phyloP scores from a whole-genome alignment of 768 basidiomycete species.

The Aureoboletus auriporus region DNA sequence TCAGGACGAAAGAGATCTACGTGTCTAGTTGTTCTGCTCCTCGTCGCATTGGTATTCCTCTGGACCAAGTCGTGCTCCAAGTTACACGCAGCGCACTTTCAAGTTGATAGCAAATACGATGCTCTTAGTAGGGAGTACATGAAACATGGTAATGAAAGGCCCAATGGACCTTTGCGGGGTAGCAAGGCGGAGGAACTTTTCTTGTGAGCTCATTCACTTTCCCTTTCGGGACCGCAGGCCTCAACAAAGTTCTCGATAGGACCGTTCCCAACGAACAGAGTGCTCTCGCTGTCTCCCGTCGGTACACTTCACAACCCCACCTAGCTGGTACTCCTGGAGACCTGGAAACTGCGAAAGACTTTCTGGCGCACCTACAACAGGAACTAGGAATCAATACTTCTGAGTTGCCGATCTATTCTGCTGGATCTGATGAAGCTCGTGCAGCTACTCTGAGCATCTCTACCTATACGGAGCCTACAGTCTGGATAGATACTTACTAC shows the following conservation, averaged over 20 bases:
- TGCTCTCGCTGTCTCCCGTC: slow-evolving; percentile 48
- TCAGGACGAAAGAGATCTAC: slow-evolving; percentile 11
- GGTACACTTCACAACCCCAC: slow-evolving; percentile 53
- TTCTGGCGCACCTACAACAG: slow-evolving; percentile 48
- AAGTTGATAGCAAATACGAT: slow-evolving; percentile 12
- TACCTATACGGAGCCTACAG: slow-evolving; percentile 36
- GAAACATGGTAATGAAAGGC: slow-evolving; percentile 10
- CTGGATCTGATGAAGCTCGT: slow-evolving; percentile 53
- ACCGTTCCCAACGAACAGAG: slow-evolving; percentile 48
- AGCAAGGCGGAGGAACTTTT: slow-evolving; percentile 42
- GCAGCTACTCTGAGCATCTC: slow-evolving; percentile 49
- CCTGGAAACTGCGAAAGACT: slow-evolving; percentile 51
- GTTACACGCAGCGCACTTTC: not conserved
- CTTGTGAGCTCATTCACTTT: slow-evolving; percentile 32
- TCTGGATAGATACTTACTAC: slow-evolving; percentile 72
- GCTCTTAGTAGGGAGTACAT: slow-evolving; percentile 16
- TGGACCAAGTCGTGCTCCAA: slow-evolving; percentile 6
- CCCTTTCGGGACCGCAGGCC: too few species aligned
- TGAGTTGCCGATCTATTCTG: slow-evolving; percentile 45
- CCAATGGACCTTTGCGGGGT: slow-evolving; percentile 24
- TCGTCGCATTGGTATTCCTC: slow-evolving; percentile 13
- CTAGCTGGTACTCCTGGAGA: slow-evolving; percentile 57
- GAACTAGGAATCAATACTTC: slow-evolving; percentile 40
- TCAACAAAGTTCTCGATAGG: slow-evolving; percentile 25
- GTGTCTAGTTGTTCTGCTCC: slow-evolving; percentile 4